These are phyloP conservation scores for Coffea canephora DNA, from an alignment of 257 asterid genomes.

Conservation along the genomic window DNA sequence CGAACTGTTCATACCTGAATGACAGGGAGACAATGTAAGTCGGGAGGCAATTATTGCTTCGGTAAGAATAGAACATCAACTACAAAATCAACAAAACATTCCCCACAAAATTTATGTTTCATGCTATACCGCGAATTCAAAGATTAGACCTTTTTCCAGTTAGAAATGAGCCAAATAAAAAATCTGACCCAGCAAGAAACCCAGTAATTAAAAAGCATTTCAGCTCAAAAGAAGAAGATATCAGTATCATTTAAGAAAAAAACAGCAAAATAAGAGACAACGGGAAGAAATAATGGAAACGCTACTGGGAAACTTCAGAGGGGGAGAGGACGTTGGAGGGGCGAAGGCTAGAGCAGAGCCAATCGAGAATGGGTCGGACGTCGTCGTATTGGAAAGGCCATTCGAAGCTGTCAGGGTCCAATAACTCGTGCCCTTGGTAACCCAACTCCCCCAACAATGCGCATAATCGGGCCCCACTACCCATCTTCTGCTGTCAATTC, in stretches of 20 bases:
- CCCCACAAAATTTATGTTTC: background rate
- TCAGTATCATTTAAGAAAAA: background rate
- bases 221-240: background rate
- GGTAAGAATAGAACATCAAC: background rate
- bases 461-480: slow-evolving; percentile 67
- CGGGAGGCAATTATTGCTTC: background rate
- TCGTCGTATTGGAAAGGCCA: slow-evolving; percentile 99
- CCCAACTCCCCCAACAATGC: slow-evolving; percentile 79
- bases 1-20: slow-evolving; percentile 74
- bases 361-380: slow-evolving; percentile 89
- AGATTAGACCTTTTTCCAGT: background rate
- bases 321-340: slow-evolving; percentile 89
- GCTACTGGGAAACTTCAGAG: slow-evolving; percentile 75
- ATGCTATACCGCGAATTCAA: background rate
- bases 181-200: background rate
- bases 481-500: slow-evolving; percentile 40
- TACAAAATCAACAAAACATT: background rate
- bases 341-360: slow-evolving; percentile 97
- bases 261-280: background rate
- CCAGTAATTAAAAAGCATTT: background rate
- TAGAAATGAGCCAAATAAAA: background rate
- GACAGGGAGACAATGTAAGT: background rate
- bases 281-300: slow-evolving; percentile 11
- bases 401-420: slow-evolving; percentile 93
- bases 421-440: slow-evolving; percentile 63